Conservation (phyloP, 2,329 filamentous ascomycete species). For the Alternaria solani region DNA sequence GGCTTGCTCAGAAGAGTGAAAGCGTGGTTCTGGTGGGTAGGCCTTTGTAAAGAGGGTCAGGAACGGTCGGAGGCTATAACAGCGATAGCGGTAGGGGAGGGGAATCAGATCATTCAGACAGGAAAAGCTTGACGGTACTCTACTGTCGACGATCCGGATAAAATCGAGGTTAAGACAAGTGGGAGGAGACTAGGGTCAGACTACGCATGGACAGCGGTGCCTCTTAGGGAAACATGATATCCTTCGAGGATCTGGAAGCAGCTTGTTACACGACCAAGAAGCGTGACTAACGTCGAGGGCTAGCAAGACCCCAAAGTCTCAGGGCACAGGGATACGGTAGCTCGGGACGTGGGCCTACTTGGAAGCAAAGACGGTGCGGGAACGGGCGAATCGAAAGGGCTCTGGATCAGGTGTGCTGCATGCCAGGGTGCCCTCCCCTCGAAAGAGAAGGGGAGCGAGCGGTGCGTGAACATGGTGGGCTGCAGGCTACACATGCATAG, state of each 20-base stretch:
- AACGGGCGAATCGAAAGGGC: conserved; percentile 48
- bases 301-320: conserved; percentile 45
- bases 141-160: conserved; percentile 52
- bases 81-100: conserved; percentile 47
- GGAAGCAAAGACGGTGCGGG: conserved; percentile 42
- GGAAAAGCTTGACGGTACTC: conserved; percentile 51
- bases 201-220: conserved; percentile 46
- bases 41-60: conserved; percentile 47
- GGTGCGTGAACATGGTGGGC: conserved; percentile 48
- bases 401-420: conserved; percentile 49
- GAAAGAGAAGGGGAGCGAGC: conserved; percentile 44
- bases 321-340: conserved; percentile 51
- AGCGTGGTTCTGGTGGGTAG: conserved; percentile 36
- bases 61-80: conserved; percentile 49
- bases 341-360: conserved; percentile 51
- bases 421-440: conserved; percentile 45
- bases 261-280: conserved; percentile 51
- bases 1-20: conserved; percentile 42
- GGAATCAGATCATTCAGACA: conserved; percentile 50
- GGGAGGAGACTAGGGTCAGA: conserved; percentile 46
- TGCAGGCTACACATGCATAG: conserved; percentile 43
- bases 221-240: conserved; percentile 51
- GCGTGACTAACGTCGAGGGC: conserved; percentile 50
- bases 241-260: conserved; percentile 50
- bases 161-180: conserved; percentile 51